Percentiles rank a stretch among this genome's conserved stretches.
Conservation (phyloP, 352 stramenopile species). For the Thraustotheca clavata region DNA sequence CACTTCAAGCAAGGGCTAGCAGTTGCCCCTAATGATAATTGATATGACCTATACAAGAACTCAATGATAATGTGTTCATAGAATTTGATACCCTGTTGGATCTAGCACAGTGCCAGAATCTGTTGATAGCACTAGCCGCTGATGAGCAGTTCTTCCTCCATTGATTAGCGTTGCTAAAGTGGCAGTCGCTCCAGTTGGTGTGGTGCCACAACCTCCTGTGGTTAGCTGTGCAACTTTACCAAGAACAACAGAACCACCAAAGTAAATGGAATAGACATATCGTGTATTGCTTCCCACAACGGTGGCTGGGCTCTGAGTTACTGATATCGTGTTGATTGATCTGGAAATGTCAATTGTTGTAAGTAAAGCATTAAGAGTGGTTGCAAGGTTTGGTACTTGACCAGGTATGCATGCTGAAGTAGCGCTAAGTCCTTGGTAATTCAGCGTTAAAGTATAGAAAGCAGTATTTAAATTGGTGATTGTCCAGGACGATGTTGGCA, state of each 20-base stretch:
- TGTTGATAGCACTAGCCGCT: conserved; percentile 71
- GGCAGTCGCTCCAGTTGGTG: conserved; percentile 26
- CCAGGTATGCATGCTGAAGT: conserved; percentile 37
- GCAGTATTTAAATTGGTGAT: background rate
- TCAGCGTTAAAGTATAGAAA: conserved; percentile 41
- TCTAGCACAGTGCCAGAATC: conserved; percentile 67
- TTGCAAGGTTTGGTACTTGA: conserved; percentile 25
- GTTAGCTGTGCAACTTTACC: conserved; percentile 68
- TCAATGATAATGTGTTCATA: background rate
- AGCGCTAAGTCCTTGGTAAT: conserved; percentile 26
- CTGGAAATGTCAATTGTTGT: conserved; percentile 26
- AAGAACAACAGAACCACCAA: conserved; percentile 65
- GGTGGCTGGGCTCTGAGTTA: conserved; percentile 33
- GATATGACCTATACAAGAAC: conserved; percentile 29
- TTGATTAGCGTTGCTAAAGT: conserved; percentile 45
- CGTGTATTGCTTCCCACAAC: conserved; percentile 33
- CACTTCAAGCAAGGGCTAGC: conserved; percentile 45
- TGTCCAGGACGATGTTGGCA: conserved; percentile 28
- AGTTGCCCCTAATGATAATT: conserved; percentile 25
- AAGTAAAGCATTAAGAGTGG: conserved; percentile 25
- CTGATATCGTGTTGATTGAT: conserved; percentile 34
- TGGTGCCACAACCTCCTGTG: conserved; percentile 24
- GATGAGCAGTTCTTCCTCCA: conserved; percentile 69
- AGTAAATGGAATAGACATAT: conserved; percentile 92
- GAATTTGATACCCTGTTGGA: conserved; percentile 26